Base-by-base conservation (phyloP, 441 rosid species). In the Gossypium aridum region DNA sequence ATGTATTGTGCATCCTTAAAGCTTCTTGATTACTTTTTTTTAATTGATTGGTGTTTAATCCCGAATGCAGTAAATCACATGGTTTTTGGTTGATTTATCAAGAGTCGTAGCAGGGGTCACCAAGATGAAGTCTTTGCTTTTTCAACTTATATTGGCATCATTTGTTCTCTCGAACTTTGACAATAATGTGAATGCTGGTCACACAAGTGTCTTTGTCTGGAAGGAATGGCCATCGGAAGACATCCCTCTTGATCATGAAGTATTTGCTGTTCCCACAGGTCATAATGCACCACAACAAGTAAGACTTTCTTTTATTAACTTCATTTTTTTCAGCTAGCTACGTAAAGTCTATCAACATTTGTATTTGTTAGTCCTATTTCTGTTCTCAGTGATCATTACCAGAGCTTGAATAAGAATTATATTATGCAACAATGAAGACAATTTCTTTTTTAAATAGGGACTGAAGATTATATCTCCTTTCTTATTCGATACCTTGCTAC, bases 241-340 rank as follows among this genome's bases (percentile, higher is more conserved):
- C 74, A 90, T 88, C 12, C 92, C 95, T 34, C 83, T 88, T 26
- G 86, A 85, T 45, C 83, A 86, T 72, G 78, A 83, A 76, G 90
- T 76, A 22, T 90, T 90, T 74, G 84, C 84, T 20, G 82, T 81
- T 77, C 92, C 95, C 23, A 63, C 85, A 59, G 95, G 91, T 3
- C 80, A 84, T 71, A 90, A 90, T 82, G 89, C 92, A 61, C 95
- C 95, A 2, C 95, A 88, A 72, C 95, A 90, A 75, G 90, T 79
- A 34, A 69, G 84, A 7, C 12, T 57, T 43, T 59, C 3, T 45
- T 56, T 39, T 60, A 49, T 68, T 25, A 16, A 25, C 13, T 68
- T 68, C 49, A 31, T 9, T 17, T 16, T 8, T 23, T 70, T 28
- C 49, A 28, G 31, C 51, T 28, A 53, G 28, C 25, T 51, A 54